A percentile compares a stretch with the other conserved stretches of the same genome.
Evolutionary conservation across 306 rosid genomes (phyloP).

Genomic region (barrel medic (Medicago truncatula)): MtrunA17r5.0-ANR NC_053046.1:8617001-8617500

Average conservation of each 20-base stretch:
- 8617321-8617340: slow-evolving; percentile 98
- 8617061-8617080: too few relatives aligned
- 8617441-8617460: slow-evolving; percentile 1
- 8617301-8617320: slow-evolving; percentile 95
- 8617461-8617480: slow-evolving; percentile 10
- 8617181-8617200: background rate
- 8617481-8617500: slow-evolving; percentile 31
- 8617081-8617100: too few relatives aligned
- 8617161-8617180: slow-evolving; percentile 6
- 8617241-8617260: slow-evolving; percentile 15
- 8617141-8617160: background rate
- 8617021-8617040: too few relatives aligned
- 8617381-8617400: slow-evolving; percentile 72
- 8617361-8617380: slow-evolving; percentile 98
- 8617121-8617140: slow-evolving; percentile 1
- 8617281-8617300: slow-evolving; percentile 90
- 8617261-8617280: slow-evolving; percentile 39
- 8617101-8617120: slow-evolving; percentile 23
- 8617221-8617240: slow-evolving; percentile 24
- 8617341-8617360: slow-evolving; percentile 98
- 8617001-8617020: too few relatives aligned
- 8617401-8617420: slow-evolving; percentile 30
- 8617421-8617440: slow-evolving; percentile 31
- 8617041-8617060: too few relatives aligned
- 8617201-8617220: slow-evolving; percentile 20